These are phyloP conservation scores for Notholithocarpus densiflorus DNA, from an alignment of 306 rosid species.

Conservation along the genomic window DNA sequence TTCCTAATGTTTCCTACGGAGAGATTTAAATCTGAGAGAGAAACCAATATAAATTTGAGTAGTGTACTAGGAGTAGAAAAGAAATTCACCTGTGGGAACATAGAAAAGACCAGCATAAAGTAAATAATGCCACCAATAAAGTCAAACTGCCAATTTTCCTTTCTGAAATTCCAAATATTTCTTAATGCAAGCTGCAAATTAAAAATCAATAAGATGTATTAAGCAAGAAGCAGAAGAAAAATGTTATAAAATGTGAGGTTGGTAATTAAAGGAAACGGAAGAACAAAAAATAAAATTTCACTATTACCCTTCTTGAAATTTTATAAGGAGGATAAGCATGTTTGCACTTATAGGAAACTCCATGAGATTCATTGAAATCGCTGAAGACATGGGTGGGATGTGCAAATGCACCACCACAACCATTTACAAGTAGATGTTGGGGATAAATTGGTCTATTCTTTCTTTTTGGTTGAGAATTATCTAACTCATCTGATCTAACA, in stretches of 20 bases:
- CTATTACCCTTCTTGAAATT: constrained; percentile 78
- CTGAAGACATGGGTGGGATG: constrained; percentile 95
- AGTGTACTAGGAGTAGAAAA: too few species aligned
- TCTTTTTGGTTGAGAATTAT: not conserved
- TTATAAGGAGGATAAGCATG: constrained; percentile 81
- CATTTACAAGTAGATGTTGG: constrained; percentile 89
- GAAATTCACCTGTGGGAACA: constrained; percentile 87
- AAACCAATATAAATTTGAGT: too few species aligned
- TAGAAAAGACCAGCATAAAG: constrained; percentile 74
- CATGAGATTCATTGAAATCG: constrained; percentile 48
- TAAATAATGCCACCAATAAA: constrained; percentile 94
- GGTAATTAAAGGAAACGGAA: not conserved
- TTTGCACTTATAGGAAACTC: constrained; percentile 60
- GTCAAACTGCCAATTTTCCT: constrained; percentile 99
- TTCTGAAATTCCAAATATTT: constrained; percentile 87
- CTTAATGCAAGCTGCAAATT: constrained; percentile 76
- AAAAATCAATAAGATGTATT: not conserved
- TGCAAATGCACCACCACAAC: constrained; percentile 96
- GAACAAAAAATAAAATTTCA: constrained; percentile 13
- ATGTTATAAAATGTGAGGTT: constrained; percentile 2
- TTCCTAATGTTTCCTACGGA: too few species aligned
- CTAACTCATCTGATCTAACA: constrained; percentile 45
- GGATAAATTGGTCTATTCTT: constrained; percentile 34
- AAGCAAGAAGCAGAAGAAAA: constrained; percentile 7
- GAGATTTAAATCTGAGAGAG: too few species aligned